Conservation (phyloP, 352 stramenopile genomes). For the Globisporangium lucens region DNA sequence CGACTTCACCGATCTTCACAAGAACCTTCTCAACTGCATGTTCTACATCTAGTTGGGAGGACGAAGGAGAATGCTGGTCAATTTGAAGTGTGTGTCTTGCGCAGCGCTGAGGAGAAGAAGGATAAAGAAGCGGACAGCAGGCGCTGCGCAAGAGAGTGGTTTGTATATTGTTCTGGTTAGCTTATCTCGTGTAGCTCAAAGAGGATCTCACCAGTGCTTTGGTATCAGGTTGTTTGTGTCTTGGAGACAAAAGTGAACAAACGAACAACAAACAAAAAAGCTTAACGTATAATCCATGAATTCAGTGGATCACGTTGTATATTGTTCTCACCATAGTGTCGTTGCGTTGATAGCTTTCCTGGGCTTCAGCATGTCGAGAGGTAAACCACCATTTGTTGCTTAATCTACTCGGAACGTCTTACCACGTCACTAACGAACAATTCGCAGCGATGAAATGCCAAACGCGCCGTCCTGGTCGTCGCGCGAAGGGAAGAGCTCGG, state of each 20-base stretch:
- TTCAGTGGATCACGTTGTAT: not conserved
- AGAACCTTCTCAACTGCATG: not conserved
- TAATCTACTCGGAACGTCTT: not conserved
- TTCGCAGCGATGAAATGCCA: slow-evolving; percentile 46
- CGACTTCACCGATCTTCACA: slow-evolving; percentile 1
- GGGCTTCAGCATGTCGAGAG: not conserved
- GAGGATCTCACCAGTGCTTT: not conserved
- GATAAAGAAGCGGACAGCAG: not conserved
- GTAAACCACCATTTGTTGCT: not conserved
- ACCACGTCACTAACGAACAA: slow-evolving; percentile 26
- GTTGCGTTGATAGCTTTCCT: not conserved
- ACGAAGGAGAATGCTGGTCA: not conserved
- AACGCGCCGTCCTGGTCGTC: slow-evolving; percentile 33
- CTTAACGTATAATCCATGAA: not conserved
- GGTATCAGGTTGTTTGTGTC: not conserved
- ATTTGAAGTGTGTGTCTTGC: not conserved
- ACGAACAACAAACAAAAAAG: not conserved
- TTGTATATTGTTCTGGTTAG: not conserved
- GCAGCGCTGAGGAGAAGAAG: not conserved
- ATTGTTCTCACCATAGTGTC: not conserved
- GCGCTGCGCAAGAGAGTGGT: not conserved
- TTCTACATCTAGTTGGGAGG: not conserved
- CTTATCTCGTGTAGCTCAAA: not conserved
- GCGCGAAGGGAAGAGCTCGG: slow-evolving; percentile 60
- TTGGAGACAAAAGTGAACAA: not conserved